phyloP scores from a whole-genome alignment of 495 filamentous ascomycete genomes.

The Letharia lupina region DNA sequence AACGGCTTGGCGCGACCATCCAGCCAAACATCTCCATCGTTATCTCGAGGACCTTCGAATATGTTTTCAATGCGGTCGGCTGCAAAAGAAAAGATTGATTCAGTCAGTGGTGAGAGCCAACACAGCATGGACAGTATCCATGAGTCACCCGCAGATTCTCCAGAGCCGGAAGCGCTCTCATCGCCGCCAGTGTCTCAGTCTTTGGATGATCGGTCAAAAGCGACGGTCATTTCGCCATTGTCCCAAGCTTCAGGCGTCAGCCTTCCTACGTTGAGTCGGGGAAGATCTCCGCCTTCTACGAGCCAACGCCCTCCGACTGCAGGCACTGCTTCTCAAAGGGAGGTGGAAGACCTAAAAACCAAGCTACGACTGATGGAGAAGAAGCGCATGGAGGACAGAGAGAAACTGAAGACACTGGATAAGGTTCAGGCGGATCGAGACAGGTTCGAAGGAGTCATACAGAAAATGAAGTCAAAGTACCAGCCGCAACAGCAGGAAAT shows the following conservation, averaged over 20 bases:
- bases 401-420: conserved; percentile 73
- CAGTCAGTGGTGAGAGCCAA: conserved; percentile 23
- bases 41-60: conserved; percentile 31
- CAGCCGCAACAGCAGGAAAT: conserved; percentile 80
- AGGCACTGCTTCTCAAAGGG: conserved; percentile 44
- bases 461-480: conserved; percentile 84
- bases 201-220: conserved; percentile 2
- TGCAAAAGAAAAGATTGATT: conserved; percentile 17
- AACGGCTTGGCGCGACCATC: conserved; percentile 34
- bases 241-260: conserved; percentile 17
- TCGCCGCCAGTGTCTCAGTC: conserved; percentile 11
- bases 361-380: conserved; percentile 74
- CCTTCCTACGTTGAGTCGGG: conserved; percentile 13
- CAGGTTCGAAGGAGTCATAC: conserved; percentile 79
- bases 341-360: conserved; percentile 70
- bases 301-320: conserved; percentile 10
- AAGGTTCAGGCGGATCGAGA: conserved; percentile 70
- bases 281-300: conserved; percentile 20
- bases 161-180: conserved; percentile 15
- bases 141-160: conserved; percentile 17
- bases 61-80: conserved; percentile 35
- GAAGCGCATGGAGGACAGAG: conserved; percentile 76
- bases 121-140: conserved; percentile 31
- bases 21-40: conserved; percentile 26
- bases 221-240: conserved; percentile 8